Conservation (phyloP, 768 basidiomycete genomes). For the Podaxis sp. region DNA sequence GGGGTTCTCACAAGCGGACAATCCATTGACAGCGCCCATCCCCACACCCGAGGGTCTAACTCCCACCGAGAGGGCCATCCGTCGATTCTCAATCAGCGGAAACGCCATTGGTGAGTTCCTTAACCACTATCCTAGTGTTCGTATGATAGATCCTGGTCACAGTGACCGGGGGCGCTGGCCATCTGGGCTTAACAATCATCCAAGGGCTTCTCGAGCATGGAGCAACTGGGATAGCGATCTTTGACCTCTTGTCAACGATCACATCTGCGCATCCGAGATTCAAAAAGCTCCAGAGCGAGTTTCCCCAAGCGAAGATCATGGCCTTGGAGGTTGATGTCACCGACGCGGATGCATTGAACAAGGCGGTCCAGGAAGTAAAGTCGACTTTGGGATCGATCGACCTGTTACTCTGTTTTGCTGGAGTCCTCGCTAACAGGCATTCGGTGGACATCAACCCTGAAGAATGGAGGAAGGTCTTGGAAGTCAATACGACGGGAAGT, state of each 20-base stretch:
- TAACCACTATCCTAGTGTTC: neutral
- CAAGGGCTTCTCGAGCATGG: constrained; percentile 42
- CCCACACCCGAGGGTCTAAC: constrained; percentile 11
- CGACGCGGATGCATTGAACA: constrained; percentile 24
- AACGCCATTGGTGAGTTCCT: constrained; percentile 33
- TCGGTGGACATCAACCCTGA: constrained; percentile 26
- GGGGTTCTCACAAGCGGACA: constrained; percentile 14
- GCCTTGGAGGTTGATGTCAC: constrained; percentile 32
- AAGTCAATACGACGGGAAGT: constrained; percentile 42
- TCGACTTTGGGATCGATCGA: constrained; percentile 28
- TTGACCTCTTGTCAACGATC: constrained; percentile 23
- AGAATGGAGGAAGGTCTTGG: constrained; percentile 33
- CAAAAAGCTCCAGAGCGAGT: constrained; percentile 19
- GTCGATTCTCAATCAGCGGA: constrained; percentile 33
- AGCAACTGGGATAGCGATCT: constrained; percentile 27
- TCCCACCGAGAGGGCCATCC: constrained; percentile 20
- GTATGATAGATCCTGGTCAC: neutral
- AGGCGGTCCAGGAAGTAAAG: constrained; percentile 20
- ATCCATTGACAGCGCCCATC: constrained; percentile 14
- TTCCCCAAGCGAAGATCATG: constrained; percentile 29
- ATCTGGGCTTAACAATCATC: constrained; percentile 30
- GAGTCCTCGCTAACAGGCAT: constrained; percentile 30
- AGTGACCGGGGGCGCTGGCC: constrained; percentile 46
- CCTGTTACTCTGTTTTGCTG: constrained; percentile 39
- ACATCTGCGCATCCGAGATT: constrained; percentile 19